Conservation (phyloP, 352 stramenopile species). For the Phytophthora idaei region DNA sequence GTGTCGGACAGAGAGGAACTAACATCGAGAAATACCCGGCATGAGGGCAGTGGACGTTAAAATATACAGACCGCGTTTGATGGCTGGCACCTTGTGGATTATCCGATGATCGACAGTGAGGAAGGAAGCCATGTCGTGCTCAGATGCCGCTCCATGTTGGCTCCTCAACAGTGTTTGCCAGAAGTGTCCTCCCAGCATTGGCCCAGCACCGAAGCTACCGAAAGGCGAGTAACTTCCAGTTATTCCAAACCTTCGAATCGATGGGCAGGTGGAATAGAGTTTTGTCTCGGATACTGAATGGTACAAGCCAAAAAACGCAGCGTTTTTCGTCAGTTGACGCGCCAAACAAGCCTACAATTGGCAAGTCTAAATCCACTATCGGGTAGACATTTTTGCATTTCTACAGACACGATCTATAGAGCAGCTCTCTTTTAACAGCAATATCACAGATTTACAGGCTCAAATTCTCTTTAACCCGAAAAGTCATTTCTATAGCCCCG, state of each 20-base stretch:
- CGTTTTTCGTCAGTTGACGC: neutral
- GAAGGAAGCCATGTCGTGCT: too few species aligned
- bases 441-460: neutral
- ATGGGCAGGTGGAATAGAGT: slow-evolving; percentile 23
- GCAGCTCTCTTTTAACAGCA: slow-evolving; percentile 1
- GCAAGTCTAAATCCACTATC: too few species aligned
- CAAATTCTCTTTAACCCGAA: slow-evolving; percentile 10
- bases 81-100: slow-evolving; percentile 20
- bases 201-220: too few species aligned
- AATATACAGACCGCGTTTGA: slow-evolving; percentile 39
- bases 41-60: slow-evolving; percentile 25
- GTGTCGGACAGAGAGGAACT: slow-evolving; percentile 14
- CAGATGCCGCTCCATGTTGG: too few species aligned
- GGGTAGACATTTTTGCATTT: neutral
- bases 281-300: neutral
- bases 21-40: slow-evolving; percentile 20
- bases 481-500: neutral
- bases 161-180: too few species aligned
- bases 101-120: neutral
- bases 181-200: too few species aligned
- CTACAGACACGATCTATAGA: neutral
- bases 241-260: slow-evolving; percentile 14
- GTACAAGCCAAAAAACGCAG: slow-evolving; percentile 1
- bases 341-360: too few species aligned
- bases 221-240: neutral